Conservation (phyloP, 2,329 filamentous ascomycete genomes). For the Pseudogymnoascus pannorum region DNA sequence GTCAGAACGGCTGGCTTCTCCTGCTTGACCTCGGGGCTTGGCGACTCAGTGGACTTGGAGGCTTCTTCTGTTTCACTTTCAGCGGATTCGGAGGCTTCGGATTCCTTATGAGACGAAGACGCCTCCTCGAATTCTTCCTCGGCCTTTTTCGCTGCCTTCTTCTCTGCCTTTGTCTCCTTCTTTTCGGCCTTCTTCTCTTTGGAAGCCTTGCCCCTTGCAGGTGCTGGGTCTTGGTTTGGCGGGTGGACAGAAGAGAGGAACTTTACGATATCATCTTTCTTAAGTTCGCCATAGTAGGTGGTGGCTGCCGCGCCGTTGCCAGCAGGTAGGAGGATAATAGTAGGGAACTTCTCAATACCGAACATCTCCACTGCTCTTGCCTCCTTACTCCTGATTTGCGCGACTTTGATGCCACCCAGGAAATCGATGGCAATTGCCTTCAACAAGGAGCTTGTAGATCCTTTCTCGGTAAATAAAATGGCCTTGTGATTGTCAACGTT, state of each 20-base stretch:
- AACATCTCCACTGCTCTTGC: conserved; percentile 63
- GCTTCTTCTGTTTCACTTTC: conserved; percentile 42
- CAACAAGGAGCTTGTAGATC: conserved; percentile 73
- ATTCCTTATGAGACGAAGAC: conserved; percentile 43
- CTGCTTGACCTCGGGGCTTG: conserved; percentile 28
- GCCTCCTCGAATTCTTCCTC: conserved; percentile 43
- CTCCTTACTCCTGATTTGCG: conserved; percentile 76
- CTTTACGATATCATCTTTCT: conserved; percentile 71
- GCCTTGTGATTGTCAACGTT: conserved; percentile 70
- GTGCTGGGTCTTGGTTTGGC: conserved; percentile 71
- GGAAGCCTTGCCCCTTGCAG: conserved; percentile 36
- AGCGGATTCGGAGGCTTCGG: conserved; percentile 38
- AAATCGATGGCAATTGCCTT: conserved; percentile 88
- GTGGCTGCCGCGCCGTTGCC: conserved; percentile 58
- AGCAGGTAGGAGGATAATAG: conserved; percentile 70
- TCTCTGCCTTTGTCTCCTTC: conserved; percentile 17
- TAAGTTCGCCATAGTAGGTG: conserved; percentile 74
- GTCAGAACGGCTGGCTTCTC: conserved; percentile 36
- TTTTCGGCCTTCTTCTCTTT: conserved; percentile 40
- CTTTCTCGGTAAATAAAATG: conserved; percentile 90
- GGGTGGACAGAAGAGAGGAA: conserved; percentile 74
- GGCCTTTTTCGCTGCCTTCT: conserved; percentile 34
- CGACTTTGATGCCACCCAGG: conserved; percentile 68
- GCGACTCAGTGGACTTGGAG: conserved; percentile 44
- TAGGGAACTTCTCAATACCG: conserved; percentile 69